These are phyloP conservation scores for Testicularia cyperi DNA, from an alignment of 1,284 basidiomycete genomes.

Conservation along the genomic window DNA sequence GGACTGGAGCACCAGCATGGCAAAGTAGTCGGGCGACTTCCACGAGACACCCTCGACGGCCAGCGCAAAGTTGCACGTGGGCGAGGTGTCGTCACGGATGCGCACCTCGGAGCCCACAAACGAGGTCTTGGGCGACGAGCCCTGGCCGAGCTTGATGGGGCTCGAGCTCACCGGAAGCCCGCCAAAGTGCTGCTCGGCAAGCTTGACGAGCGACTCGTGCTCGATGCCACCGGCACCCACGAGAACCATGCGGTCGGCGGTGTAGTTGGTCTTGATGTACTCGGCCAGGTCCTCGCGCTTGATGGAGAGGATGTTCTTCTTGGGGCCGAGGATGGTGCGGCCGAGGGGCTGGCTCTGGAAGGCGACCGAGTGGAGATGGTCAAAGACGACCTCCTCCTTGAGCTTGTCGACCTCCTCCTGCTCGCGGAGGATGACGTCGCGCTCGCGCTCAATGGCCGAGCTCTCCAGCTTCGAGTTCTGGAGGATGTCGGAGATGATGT, in stretches of 20 bases:
- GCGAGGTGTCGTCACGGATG: conserved; percentile 84
- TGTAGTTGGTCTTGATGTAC: conserved; percentile 98
- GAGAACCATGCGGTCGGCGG: conserved; percentile 96
- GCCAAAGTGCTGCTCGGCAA: conserved; percentile 92
- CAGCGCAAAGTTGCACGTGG: conserved; percentile 89
- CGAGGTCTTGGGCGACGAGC: conserved; percentile 64
- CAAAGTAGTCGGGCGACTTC: conserved; percentile 98
- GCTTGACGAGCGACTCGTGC: conserved; percentile 87
- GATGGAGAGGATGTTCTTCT: conserved; percentile 94
- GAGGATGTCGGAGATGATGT: conserved; percentile 97
- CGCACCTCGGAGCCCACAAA: conserved; percentile 96
- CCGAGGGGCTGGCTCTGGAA: conserved; percentile 95
- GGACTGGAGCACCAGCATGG: conserved; percentile 97
- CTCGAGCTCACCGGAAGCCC: conserved; percentile 80
- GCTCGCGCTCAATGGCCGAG: conserved; percentile 87
- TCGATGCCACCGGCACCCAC: conserved; percentile 95
- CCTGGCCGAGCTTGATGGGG: conserved; percentile 81
- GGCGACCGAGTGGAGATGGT: conserved; percentile 93
- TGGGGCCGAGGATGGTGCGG: conserved; percentile 95
- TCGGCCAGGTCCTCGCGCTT: conserved; percentile 81
- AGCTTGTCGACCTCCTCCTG: conserved; percentile 99
- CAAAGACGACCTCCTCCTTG: conserved; percentile 96
- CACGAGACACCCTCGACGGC: conserved; percentile 97
- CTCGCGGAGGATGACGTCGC: conserved; percentile 94
- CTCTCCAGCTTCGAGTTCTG: conserved; percentile 94